Conservation (phyloP, 2,329 filamentous ascomycete genomes). For the Thermothelomyces thermophilus region DNA sequence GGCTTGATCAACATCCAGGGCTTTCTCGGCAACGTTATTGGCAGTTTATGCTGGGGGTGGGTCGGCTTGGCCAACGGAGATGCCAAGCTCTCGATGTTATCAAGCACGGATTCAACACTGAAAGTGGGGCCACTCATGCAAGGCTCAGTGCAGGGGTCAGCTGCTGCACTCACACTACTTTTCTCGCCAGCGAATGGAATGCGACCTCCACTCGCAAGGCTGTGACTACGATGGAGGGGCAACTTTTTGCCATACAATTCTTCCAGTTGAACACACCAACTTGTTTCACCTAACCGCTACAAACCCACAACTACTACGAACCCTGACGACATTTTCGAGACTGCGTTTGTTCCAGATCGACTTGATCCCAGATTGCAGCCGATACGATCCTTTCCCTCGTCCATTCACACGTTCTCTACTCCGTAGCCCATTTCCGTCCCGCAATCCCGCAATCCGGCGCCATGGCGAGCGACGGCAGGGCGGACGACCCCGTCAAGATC, state of each 20-base stretch:
- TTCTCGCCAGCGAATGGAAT: neutral
- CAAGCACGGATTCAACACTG: too few species aligned
- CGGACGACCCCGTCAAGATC: constrained; percentile 34
- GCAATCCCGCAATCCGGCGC: neutral
- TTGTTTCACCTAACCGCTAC: too few species aligned
- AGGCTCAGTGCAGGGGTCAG: too few species aligned
- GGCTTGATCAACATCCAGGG: constrained; percentile 31
- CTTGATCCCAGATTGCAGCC: too few species aligned
- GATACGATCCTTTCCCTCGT: neutral
- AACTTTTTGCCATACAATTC: constrained; percentile 16
- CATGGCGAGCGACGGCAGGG: constrained; percentile 14
- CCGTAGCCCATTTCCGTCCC: neutral
- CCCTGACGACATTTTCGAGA: too few species aligned
- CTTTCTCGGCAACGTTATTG: constrained; percentile 37
- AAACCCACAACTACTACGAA: too few species aligned
- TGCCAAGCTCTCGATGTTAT: neutral
- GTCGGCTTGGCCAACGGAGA: too few species aligned
- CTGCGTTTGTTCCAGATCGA: neutral
- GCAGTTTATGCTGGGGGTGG: constrained; percentile 37
- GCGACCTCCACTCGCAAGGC: constrained; percentile 13
- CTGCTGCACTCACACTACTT: too few species aligned
- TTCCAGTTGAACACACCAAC: constrained; percentile 10
- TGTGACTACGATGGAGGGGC: constrained; percentile 23
- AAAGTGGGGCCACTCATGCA: neutral
- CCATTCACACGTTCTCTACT: too few species aligned